Evolutionary conservation across 306 rosid genomes (phyloP), one percentile per base, ranked within the genome.

Genomic region (Medicago ruthenica): DNA sequence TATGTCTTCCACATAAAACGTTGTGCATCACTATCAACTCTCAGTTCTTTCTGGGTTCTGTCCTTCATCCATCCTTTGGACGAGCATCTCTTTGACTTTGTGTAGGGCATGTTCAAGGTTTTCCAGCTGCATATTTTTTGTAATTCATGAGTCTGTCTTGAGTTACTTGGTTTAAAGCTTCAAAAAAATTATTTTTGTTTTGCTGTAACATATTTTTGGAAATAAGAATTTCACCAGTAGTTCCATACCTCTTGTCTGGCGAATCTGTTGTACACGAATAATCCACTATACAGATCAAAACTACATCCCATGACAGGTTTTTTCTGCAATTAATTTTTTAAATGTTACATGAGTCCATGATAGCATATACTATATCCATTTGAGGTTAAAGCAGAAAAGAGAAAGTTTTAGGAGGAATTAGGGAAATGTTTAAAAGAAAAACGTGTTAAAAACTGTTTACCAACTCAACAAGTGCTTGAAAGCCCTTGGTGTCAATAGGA

Each of bases 231-330:
- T 64, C 6, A 1, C 39, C 8, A 36, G 54, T 21, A 27, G 57
- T 67, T 82, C 16, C 64, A 20, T 84, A 87, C 96, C 96, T 88
- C 92, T 81, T 86, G 90, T 61, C 77, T 78, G 83, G 96, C 89
- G 60, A 88, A 88, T 73, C 85, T 83, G 76, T 88, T 90, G 18
- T 76, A 69, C 41, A 65, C 8, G 75, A 74, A 88, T 50, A 86
- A 54, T 72, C 96, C 96, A 42, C 80, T 81, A 18, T 76, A 88
- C 78, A 90, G 83, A 72, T 90, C 96, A 77, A 69, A 85, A 75
- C 90, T 84, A 27, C 76, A 55, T 24, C 78, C 74, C 80, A 59
- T 11, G 44, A 87, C 79, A 36, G 59, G 82, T 22, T 88, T 85
- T 78, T 86, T 90, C 92, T 90, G 96, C 90, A 41, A 81, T 51